Evolutionary conservation across 2,329 filamentous ascomycete genomes (phyloP), one percentile per base, ranked within the genome.

Genomic region (Alternaria tenuissima): DNA sequence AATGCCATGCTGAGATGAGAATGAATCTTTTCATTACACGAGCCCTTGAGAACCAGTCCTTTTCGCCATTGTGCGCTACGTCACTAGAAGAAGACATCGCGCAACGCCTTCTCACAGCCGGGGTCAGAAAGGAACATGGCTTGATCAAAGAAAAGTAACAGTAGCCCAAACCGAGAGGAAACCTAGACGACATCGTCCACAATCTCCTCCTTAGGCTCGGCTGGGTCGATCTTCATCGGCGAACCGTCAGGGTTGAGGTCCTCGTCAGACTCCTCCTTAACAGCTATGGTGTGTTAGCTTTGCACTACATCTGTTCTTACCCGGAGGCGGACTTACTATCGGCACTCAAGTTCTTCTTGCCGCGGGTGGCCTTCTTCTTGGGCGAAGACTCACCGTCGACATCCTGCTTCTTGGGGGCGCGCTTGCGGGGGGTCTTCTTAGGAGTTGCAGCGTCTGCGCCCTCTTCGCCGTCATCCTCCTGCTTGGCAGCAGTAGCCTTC

Each of bases 381-480:
- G 76, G 74, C 1, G 70, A 66, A 3, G 58, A 59, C 18, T 74
- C 74, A n/a, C 68, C 71, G 41, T 76, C 75, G 26, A 71, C 64
- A 4, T 72, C 72, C 57, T 76, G 67, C 60, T 72, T 74, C 70
- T 75, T 76, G 36, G 73, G 54, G 14, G 60, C 65, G 39, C 74
- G 76, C 72, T 77, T 78, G 54, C 72, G 67, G 30, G 69, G 66
- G 9, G 68, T 65, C 62, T 72, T 72, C 61, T 73, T 75, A 24
- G 71, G 71, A 1, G 69, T 71, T 16, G 58, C 53, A 24, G 38
- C 57, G 12, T 55, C 61, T 11, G 28, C 58, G 22, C 53, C 67
- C 30, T 68, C 68, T 4, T 57, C 68, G 14, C 67, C 55, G 16
- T 57, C 61, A 24, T 44, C 64, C 12, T 44, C 64, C n/a, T 63